Conservation (phyloP, 768 basidiomycete genomes). For the Russula dissimulans region DNA sequence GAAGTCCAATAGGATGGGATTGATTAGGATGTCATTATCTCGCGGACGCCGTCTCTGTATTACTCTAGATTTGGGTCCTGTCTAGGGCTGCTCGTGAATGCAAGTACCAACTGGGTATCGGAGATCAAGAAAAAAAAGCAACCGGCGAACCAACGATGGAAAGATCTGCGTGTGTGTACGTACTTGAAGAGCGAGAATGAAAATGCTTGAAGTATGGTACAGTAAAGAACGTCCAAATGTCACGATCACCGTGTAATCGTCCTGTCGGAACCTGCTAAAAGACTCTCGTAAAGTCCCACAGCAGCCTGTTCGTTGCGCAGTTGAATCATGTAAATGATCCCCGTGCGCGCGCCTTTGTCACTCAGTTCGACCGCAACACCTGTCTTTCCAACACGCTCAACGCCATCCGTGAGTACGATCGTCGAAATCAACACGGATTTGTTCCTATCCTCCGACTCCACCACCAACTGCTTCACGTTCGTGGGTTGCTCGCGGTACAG, state of each 20-base stretch:
- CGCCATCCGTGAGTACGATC: slow-evolving; percentile 91
- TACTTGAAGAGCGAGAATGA: not conserved
- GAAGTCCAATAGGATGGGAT: slow-evolving; percentile 36
- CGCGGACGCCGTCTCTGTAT: not conserved
- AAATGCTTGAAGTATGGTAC: not conserved
- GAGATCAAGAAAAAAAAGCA: slow-evolving; percentile 4
- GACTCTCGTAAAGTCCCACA: slow-evolving; percentile 72
- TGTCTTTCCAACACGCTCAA: slow-evolving; percentile 97
- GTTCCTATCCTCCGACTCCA: slow-evolving; percentile 72
- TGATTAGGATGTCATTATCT: not conserved
- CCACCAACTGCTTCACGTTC: slow-evolving; percentile 93
- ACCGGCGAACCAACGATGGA: slow-evolving; percentile 2
- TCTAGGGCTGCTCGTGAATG: not conserved
- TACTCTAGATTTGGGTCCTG: not conserved
- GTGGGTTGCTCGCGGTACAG: slow-evolving; percentile 79
- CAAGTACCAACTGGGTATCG: slow-evolving; percentile 13
- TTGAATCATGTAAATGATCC: slow-evolving; percentile 96
- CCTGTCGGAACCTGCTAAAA: slow-evolving; percentile 83
- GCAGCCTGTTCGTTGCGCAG: slow-evolving; percentile 83
- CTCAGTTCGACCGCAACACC: slow-evolving; percentile 95
- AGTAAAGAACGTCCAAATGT: slow-evolving; percentile 1
- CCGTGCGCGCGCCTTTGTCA: slow-evolving; percentile 84
- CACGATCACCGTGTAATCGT: slow-evolving; percentile 22
- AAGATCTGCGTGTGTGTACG: not conserved
- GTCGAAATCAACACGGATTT: slow-evolving; percentile 84